A percentile compares a stretch with the other conserved stretches of the same genome.
Evolutionary conservation across 1,284 basidiomycete species (phyloP).

Genomic region (Abortiporus biennis): DNA sequence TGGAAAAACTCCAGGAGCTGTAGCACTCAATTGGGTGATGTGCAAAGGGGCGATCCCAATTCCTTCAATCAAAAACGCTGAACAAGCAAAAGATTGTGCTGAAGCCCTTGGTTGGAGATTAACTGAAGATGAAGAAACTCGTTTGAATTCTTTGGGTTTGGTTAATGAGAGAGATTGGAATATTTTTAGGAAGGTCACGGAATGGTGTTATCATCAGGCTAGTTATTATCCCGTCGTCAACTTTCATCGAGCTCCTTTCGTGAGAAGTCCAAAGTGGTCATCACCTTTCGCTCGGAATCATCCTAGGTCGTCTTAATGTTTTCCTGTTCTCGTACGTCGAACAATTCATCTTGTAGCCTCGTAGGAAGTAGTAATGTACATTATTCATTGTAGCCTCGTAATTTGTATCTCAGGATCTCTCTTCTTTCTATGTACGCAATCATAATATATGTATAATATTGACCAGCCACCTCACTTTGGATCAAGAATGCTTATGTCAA

Average conservation of each 20-base stretch:
- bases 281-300: no score
- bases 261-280: background rate
- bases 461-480: no score
- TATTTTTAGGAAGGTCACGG: background rate
- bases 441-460: no score
- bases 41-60: conserved; percentile 3
- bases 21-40: conserved; percentile 3
- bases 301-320: no score
- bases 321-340: no score
- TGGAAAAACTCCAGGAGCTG: background rate
- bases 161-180: background rate
- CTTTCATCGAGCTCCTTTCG: background rate
- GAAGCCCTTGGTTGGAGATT: conserved; percentile 1
- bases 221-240: background rate
- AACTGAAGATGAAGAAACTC: background rate
- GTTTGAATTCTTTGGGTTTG: background rate
- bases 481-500: no score
- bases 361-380: no score
- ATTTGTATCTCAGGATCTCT: no score
- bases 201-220: background rate
- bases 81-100: background rate
- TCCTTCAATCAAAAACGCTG: background rate
- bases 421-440: no score
- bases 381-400: no score
- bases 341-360: no score